phyloP scores from a whole-genome alignment of 805 yeast genomes.

The Candida arabinofermentans region DNA sequence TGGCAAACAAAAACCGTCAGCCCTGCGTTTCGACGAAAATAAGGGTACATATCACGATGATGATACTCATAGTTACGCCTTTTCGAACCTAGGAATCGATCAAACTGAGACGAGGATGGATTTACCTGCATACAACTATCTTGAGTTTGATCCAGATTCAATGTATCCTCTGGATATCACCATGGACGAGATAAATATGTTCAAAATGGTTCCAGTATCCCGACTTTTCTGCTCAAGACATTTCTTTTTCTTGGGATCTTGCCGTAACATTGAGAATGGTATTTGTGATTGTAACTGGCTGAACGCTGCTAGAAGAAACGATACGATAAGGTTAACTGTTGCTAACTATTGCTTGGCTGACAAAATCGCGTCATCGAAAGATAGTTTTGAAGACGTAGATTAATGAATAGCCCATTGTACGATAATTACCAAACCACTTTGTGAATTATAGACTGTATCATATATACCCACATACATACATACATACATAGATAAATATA shows the following conservation, averaged over 20 bases:
- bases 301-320: background rate
- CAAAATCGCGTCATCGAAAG: background rate
- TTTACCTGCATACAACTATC: background rate
- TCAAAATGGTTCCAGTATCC: constrained; percentile 19
- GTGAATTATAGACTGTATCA: too few relatives aligned
- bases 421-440: too few relatives aligned
- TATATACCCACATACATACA: too few relatives aligned
- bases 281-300: background rate
- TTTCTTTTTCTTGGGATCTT: background rate
- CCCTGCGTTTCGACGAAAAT: background rate
- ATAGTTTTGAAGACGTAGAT: background rate
- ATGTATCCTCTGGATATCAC: constrained; percentile 11
- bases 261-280: background rate
- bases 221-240: constrained; percentile 20
- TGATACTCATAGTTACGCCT: constrained; percentile 7
- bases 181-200: constrained; percentile 24
- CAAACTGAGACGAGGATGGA: background rate
- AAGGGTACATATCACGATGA: constrained; percentile 4
- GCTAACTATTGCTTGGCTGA: background rate
- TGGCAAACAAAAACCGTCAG: background rate
- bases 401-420: too few relatives aligned
- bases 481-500: too few relatives aligned
- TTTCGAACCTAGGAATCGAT: background rate
- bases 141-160: background rate
- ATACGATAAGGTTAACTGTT: background rate